Conservation (phyloP, 768 basidiomycete species). For the Ephemerocybe angulata region DNA sequence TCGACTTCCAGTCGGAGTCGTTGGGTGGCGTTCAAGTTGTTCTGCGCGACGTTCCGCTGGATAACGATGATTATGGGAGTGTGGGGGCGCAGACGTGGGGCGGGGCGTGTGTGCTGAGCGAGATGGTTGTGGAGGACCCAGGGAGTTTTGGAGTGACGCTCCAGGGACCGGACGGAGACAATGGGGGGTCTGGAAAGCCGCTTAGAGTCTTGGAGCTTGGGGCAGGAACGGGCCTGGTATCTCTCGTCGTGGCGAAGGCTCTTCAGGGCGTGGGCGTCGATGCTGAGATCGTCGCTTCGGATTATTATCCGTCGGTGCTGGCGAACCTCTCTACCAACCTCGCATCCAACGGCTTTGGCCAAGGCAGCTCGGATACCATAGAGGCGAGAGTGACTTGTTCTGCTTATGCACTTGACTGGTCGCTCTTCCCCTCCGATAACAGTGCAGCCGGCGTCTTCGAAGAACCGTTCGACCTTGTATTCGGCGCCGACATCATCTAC, state of each 20-base stretch:
- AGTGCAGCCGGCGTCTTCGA: slow-evolving; percentile 19
- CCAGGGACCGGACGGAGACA: neutral
- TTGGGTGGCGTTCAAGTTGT: slow-evolving; percentile 29
- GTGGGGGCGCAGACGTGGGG: slow-evolving; percentile 92
- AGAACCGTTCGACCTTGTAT: slow-evolving; percentile 59
- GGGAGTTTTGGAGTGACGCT: slow-evolving; percentile 38
- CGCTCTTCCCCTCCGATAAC: slow-evolving; percentile 23
- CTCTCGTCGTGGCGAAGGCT: slow-evolving; percentile 42
- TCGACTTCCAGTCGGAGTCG: slow-evolving; percentile 37
- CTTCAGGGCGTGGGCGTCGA: slow-evolving; percentile 1
- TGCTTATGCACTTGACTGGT: slow-evolving; percentile 60
- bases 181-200: too few relatives aligned
- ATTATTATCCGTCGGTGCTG: slow-evolving; percentile 74
- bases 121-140: slow-evolving; percentile 63
- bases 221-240: slow-evolving; percentile 81
- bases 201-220: slow-evolving; percentile 73
- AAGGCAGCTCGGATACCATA: neutral
- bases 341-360: slow-evolving; percentile 44
- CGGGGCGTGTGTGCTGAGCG: slow-evolving; percentile 74
- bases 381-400: slow-evolving; percentile 13
- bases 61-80: slow-evolving; percentile 64
- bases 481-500: slow-evolving; percentile 85
- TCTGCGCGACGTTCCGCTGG: slow-evolving; percentile 66
- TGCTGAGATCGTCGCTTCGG: slow-evolving; percentile 58
- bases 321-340: slow-evolving; percentile 66